Conservation (phyloP, 345 rosid species). For the Sisymbrium altissimum region DNA sequence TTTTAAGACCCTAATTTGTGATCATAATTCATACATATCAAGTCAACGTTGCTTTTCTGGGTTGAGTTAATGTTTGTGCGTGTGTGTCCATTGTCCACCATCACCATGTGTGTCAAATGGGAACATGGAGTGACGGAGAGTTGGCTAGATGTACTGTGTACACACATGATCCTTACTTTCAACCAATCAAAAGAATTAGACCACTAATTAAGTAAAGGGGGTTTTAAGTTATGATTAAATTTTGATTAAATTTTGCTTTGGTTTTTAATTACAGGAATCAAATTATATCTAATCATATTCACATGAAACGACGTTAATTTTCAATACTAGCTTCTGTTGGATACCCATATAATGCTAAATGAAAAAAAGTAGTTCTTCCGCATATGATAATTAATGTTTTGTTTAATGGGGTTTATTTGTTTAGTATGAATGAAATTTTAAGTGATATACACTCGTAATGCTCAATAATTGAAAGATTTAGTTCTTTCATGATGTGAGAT, state of each 20-base stretch:
- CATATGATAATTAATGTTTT: background rate
- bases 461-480: background rate
- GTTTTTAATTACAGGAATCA: background rate
- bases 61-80: too few species aligned
- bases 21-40: too few species aligned
- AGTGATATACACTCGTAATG: background rate
- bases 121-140: background rate
- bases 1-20: too few species aligned
- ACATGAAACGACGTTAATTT: background rate
- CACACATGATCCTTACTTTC: background rate
- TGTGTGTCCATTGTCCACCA: background rate
- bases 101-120: conserved; percentile 16
- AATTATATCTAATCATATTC: background rate
- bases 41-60: too few species aligned
- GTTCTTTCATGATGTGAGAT: background rate
- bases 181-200: background rate
- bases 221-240: background rate
- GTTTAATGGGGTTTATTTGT: background rate
- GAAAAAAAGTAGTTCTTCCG: background rate
- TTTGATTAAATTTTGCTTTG: background rate
- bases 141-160: background rate
- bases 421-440: background rate
- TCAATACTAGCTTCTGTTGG: background rate
- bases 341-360: background rate
- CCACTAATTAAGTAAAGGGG: conserved; percentile 1